These are phyloP conservation scores for Leishmania lainsoni DNA, from an alignment of 208 protist genomes.

Conservation along the genomic window DNA sequence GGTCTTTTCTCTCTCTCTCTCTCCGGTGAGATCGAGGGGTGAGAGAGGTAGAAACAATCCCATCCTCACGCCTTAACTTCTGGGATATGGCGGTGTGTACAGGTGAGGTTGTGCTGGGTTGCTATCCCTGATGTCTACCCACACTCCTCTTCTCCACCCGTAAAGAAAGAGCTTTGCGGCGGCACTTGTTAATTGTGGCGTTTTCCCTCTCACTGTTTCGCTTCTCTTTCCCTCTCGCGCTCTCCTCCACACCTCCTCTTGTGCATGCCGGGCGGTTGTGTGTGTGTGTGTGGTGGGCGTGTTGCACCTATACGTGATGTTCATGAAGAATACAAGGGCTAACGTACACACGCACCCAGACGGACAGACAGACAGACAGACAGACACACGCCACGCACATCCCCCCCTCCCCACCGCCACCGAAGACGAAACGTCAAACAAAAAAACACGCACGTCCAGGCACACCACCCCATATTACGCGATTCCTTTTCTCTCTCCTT, in stretches of 20 bases:
- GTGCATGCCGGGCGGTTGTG: background rate
- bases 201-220: background rate
- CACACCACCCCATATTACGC: no score
- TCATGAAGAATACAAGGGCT: background rate
- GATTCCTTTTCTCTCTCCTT: no score
- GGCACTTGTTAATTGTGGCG: background rate
- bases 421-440: no score
- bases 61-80: background rate
- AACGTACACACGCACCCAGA: background rate
- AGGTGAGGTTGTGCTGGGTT: background rate
- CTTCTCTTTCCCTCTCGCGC: background rate
- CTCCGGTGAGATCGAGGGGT: background rate
- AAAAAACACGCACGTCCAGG: no score
- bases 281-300: background rate
- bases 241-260: constrained; percentile 5
- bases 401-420: background rate
- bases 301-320: background rate
- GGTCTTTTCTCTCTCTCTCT: background rate
- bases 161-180: background rate
- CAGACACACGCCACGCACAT: background rate
- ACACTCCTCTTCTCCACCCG: background rate
- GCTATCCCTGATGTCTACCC: background rate
- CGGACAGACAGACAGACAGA: background rate
- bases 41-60: background rate
- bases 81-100: background rate